Evolutionary conservation across 1,139 yeast genomes (phyloP).

Genomic region (Nakaseomyces kungkrabaensis): DNA sequence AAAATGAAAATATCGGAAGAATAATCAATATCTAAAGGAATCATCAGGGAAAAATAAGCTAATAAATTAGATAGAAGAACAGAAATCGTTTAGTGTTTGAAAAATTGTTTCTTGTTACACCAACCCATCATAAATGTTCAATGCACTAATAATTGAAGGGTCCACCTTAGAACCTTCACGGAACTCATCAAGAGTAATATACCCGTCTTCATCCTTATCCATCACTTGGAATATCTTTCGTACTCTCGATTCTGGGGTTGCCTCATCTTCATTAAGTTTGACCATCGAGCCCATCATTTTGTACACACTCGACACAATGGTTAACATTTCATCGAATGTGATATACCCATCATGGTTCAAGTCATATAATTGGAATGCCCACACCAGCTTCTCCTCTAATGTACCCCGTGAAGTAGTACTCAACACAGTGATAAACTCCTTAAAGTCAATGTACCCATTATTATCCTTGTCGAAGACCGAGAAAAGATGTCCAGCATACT

Average conservation of each 20-base stretch:
- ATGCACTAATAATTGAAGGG: conserved; percentile 69
- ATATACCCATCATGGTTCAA: conserved; percentile 68
- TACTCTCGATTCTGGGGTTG: conserved; percentile 82
- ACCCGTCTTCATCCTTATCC: conserved; percentile 62
- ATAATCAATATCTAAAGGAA: not conserved
- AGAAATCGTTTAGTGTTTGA: not conserved
- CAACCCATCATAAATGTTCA: conserved; percentile 70
- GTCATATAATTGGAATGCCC: conserved; percentile 86
- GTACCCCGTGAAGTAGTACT: conserved; percentile 86
- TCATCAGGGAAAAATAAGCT: not conserved
- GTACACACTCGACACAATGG: conserved; percentile 75
- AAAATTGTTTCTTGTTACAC: conserved; percentile 34
- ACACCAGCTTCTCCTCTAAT: conserved; percentile 72
- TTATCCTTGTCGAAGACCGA: conserved; percentile 79
- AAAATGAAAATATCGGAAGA: not conserved
- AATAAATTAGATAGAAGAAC: not conserved
- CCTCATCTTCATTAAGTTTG: conserved; percentile 79
- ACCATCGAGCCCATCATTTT: conserved; percentile 97
- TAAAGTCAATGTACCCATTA: conserved; percentile 78
- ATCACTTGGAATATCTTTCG: conserved; percentile 66
- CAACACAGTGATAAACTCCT: conserved; percentile 82
- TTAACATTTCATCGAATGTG: conserved; percentile 65
- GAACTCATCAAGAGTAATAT: conserved; percentile 72
- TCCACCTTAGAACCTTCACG: conserved; percentile 72
- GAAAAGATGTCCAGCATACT: conserved; percentile 82